Evolutionary conservation across 2,329 filamentous ascomycete species (phyloP), one percentile per base, ranked within the genome.

Genomic region (Aspergillus aculeatus): DNA sequence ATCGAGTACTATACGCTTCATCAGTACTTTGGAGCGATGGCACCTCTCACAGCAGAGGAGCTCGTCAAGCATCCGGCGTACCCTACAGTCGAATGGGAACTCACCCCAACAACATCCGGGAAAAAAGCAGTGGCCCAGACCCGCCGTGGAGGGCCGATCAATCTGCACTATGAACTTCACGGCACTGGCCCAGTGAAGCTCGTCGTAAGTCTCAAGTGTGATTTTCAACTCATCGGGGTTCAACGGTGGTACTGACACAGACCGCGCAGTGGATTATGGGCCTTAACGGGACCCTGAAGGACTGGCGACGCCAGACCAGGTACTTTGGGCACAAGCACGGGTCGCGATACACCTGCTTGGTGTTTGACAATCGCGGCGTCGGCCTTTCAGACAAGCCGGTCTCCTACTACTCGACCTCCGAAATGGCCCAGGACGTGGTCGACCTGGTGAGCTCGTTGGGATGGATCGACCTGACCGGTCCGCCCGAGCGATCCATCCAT

Each of bases 321-420:
- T 83, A 91, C 77, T 94, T 96, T 71, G 91, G 90, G 54, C 92
- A 96, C 77, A 81, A 86, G 54, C 81, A 86, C 61, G 83, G 80
- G 50, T 79, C 86, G 61, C 79, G 83, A 64, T 96, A 92, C 78
- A 88, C 89, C 0, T 88, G 87, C 57, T 83, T 96, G 6, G 77
- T 95, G 58, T 81, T 92, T 65, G 92, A 96, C 79, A 96, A 96
- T 77, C 86, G 92, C 66, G 92, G 92, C 63, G 89, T 96, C 71
- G 92, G 92, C 58, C 83, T 84, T 62, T 92, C 89, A 52, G 89
- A 90, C 77, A 92, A 90, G 74, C 92, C 92, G 0, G 71, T 90
- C 23, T 81, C 84, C 68, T 85, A 91, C 47, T 96, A 96, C 80
- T 89, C 89, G 31, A 95, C 92, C 2, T 88, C 84, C 44, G 89